Evolutionary conservation across 148 eudicot genomes (phyloP), one percentile per base, ranked within the genome.

Genomic region (Heliamphora exappendiculata): DNA sequence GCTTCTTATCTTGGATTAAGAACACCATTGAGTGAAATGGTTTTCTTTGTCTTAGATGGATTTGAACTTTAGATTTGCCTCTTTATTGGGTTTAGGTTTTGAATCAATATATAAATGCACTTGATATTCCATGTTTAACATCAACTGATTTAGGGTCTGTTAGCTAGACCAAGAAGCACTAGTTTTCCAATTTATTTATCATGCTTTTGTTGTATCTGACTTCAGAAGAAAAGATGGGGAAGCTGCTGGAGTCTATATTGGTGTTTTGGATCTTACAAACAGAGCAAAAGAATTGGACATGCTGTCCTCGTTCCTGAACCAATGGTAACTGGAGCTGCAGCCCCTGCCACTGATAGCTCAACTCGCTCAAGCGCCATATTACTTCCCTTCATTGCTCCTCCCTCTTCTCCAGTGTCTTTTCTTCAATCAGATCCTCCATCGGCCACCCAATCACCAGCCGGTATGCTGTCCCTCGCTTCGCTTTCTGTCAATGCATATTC

Each of bases 141-240:
- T 24, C 26, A 10, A 29, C 8, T 3, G 9, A 31, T 12, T 34
- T 22, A 34, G 22, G 70, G 33, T 62, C 59, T 42, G 4, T 47
- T 42, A 24, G 66, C 22, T 50, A n/a, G 53, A 57, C 24, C 50
- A 37, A 42, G 50, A 54, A 53, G n/a, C n/a, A n/a, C 11, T 33
- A 14, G 33, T 22, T 9, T 24, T 24, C 11, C 12, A 24, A 47
- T 6, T 62, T 54, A 70, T 20, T 75, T 29, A 70, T 5, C 20
- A 28, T 80, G 29, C 54, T 34, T 74, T 58, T 67, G 19, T 73
- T 34, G 51, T 80, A 24, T 70, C 58, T 76, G 29, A n/a, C 17
- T 77, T 42, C 93, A 93, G 98, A 89, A 88, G 81, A 88, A 85
- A 81, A 89, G 94, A 84, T 93, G 98, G 98, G 90, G 89, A 82